Conservation (phyloP, 305 asterid genomes). For the Fraxinus paxiana region DNA sequence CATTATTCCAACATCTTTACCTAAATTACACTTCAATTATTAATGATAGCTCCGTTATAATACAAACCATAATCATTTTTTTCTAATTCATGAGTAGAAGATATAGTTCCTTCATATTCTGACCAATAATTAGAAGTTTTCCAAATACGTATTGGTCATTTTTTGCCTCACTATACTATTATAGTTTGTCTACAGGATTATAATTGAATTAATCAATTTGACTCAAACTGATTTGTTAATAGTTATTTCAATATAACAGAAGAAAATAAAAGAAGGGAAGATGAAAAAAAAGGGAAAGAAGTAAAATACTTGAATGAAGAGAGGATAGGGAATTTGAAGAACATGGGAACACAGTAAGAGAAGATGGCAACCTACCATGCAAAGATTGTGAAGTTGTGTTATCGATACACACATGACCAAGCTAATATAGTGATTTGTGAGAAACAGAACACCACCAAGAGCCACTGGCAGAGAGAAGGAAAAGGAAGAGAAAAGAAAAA, state of each 20-base stretch:
- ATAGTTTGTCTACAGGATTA: not conserved
- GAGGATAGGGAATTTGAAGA: not conserved
- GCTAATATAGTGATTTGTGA: not conserved
- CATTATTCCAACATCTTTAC: too few relatives aligned
- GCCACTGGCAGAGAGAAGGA: not conserved
- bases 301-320: too few relatives aligned
- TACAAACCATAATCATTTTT: not conserved
- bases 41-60: not conserved
- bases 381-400: not conserved
- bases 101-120: not conserved
- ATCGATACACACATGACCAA: not conserved
- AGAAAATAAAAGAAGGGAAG: not conserved
- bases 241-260: not conserved
- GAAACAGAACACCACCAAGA: not conserved
- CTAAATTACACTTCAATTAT: not conserved
- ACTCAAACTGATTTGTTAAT: not conserved
- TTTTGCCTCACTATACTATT: not conserved
- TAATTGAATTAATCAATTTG: not conserved
- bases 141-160: not conserved
- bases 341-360: not conserved
- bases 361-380: not conserved
- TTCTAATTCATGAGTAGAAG: not conserved
- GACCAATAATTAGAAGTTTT: not conserved
- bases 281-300: not conserved
- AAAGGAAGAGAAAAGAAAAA: not conserved